A percentile compares a stretch with the other conserved stretches of the same genome.
These are phyloP conservation scores for Malus hybrid DNA, from an alignment of 331 rosid genomes.

Conservation along the genomic window DNA sequence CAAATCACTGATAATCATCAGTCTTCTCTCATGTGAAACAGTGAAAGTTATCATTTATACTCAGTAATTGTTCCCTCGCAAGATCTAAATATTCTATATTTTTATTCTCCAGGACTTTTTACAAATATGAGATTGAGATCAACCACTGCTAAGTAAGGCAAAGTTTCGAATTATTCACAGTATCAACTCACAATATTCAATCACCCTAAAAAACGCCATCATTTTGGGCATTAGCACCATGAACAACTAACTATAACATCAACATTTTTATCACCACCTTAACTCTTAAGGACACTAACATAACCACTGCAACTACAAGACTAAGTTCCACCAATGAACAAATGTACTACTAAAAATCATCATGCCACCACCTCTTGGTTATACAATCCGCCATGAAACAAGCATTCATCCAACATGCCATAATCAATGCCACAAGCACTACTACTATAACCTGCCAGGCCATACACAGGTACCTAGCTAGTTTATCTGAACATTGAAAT, in stretches of 20 bases:
- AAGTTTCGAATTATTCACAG: not conserved
- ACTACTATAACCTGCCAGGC: too few relatives aligned
- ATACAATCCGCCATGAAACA: not conserved
- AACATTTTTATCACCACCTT: not conserved
- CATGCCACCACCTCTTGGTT: too few relatives aligned
- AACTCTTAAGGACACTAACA: too few relatives aligned
- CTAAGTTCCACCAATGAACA: not conserved
- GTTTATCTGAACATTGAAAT: not conserved
- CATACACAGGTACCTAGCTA: too few relatives aligned
- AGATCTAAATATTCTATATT: too few relatives aligned
- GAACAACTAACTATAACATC: not conserved
- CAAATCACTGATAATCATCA: too few relatives aligned
- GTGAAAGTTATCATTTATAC: not conserved
- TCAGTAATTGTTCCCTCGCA: not conserved
- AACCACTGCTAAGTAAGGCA: not conserved
- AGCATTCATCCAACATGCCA: not conserved
- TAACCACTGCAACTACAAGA: not conserved
- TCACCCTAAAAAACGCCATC: not conserved
- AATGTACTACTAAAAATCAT: not conserved
- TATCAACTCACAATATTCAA: not conserved
- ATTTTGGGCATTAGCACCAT: not conserved
- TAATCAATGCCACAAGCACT: not conserved
- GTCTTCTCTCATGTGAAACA: too few relatives aligned
- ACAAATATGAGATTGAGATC: not conserved
- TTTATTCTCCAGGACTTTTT: not conserved